Conservation (phyloP, 495 filamentous ascomycete species). For the Penicillium pulvis region DNA sequence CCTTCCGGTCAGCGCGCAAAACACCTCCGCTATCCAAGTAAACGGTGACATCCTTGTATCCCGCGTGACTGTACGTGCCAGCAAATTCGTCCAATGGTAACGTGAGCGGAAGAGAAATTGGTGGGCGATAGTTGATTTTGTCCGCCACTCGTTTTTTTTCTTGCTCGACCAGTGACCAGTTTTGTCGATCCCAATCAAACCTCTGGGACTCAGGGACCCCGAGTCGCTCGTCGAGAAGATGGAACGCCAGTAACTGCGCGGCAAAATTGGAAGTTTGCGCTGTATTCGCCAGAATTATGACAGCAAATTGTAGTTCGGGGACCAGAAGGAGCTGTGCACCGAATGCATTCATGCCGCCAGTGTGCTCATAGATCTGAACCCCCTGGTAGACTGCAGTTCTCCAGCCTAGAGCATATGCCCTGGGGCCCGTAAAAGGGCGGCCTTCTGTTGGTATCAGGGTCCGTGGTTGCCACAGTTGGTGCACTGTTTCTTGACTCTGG, state of each 20-base stretch:
- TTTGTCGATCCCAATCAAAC: conserved; percentile 8
- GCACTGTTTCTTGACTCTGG: neutral
- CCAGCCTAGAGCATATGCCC: conserved; percentile 50
- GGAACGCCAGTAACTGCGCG: conserved; percentile 6
- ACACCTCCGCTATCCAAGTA: conserved; percentile 5
- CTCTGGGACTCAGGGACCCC: conserved; percentile 1
- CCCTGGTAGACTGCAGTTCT: conserved; percentile 40
- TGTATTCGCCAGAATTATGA: conserved; percentile 48
- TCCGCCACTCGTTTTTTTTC: conserved; percentile 6
- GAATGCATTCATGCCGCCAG: conserved; percentile 48
- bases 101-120: neutral
- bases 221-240: conserved; percentile 7
- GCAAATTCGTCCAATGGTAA: conserved; percentile 2
- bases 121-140: conserved; percentile 1
- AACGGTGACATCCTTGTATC: conserved; percentile 4
- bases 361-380: conserved; percentile 40
- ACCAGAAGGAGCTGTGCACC: conserved; percentile 46
- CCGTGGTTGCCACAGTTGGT: conserved; percentile 16
- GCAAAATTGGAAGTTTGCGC: conserved; percentile 19
- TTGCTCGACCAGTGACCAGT: conserved; percentile 5
- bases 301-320: conserved; percentile 43
- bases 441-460: conserved; percentile 7
- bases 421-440: conserved; percentile 21
- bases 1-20: conserved; percentile 5
- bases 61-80: conserved; percentile 1